Conservation (phyloP, 2,329 filamentous ascomycete genomes). For the Pyricularia pennisetigena region DNA sequence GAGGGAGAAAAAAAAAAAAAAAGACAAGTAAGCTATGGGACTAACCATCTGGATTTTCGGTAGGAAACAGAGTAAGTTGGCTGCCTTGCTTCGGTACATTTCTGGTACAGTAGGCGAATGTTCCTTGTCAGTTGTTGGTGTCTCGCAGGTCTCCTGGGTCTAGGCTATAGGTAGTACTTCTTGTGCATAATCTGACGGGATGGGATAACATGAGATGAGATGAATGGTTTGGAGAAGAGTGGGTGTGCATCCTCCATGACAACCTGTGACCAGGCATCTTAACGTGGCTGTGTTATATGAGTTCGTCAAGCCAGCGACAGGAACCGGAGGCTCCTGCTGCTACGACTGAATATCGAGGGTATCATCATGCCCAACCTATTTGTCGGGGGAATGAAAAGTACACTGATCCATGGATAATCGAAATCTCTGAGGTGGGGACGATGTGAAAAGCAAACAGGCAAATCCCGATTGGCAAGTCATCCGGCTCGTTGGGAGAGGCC, state of each 20-base stretch:
- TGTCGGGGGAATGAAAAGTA: not conserved
- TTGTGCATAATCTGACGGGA: not conserved
- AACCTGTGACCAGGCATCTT: not conserved
- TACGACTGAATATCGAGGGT: not conserved
- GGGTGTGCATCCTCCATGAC: not conserved
- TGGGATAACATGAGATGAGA: not conserved
- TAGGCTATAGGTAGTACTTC: not conserved
- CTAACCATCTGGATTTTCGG: not conserved
- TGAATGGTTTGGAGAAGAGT: not conserved
- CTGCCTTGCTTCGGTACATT: not conserved
- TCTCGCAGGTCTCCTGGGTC: not conserved
- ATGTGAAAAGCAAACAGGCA: not conserved
- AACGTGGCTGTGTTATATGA: not conserved
- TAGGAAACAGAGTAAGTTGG: not conserved
- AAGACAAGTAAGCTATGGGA: not conserved
- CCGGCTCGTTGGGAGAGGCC: not conserved
- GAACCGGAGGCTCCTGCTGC: not conserved
- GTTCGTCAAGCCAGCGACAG: not conserved
- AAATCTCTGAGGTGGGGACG: not conserved
- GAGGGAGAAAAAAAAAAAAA: not conserved
- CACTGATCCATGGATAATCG: not conserved
- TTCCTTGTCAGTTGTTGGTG: not conserved
- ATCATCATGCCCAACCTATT: not conserved
- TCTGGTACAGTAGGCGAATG: not conserved
- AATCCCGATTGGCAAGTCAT: not conserved